These are phyloP conservation scores for Thuidium tamariscinum DNA, from an alignment of 225 moss, liverwort and hornwort species.

Conservation along the genomic window DNA sequence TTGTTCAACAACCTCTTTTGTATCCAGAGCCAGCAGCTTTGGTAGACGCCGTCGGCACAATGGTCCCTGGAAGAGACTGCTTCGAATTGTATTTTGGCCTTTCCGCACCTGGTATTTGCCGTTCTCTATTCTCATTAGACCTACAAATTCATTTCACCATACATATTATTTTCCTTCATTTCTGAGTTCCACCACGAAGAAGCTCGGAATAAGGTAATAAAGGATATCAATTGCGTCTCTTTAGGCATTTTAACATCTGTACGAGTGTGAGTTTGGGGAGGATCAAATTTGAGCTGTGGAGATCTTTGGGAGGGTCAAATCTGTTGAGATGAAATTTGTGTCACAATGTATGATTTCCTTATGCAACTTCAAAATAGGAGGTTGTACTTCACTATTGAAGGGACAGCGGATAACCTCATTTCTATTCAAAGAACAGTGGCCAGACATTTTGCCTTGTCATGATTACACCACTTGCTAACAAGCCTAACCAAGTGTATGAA, in stretches of 20 bases:
- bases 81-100: constrained; percentile 60
- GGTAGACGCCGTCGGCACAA: constrained; percentile 33
- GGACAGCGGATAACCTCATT: neutral
- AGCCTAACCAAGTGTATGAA: neutral
- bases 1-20: constrained; percentile 40
- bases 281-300: neutral
- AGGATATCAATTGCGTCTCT: neutral
- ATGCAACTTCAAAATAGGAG: neutral
- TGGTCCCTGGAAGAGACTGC: constrained; percentile 21
- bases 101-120: constrained; percentile 19
- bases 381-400: neutral
- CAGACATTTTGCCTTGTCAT: neutral
- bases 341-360: neutral
- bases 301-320: neutral
- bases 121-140: neutral
- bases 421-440: neutral
- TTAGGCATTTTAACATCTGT: neutral
- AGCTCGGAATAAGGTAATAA: neutral
- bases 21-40: constrained; percentile 50
- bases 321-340: neutral
- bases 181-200: neutral
- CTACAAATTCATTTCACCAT: neutral
- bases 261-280: neutral
- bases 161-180: neutral
- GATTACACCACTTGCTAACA: neutral